A percentile compares a stretch with the other conserved stretches of the same genome.
These are phyloP conservation scores for Amanita subjunquillea DNA, from an alignment of 768 basidiomycete genomes.

Conservation along the genomic window DNA sequence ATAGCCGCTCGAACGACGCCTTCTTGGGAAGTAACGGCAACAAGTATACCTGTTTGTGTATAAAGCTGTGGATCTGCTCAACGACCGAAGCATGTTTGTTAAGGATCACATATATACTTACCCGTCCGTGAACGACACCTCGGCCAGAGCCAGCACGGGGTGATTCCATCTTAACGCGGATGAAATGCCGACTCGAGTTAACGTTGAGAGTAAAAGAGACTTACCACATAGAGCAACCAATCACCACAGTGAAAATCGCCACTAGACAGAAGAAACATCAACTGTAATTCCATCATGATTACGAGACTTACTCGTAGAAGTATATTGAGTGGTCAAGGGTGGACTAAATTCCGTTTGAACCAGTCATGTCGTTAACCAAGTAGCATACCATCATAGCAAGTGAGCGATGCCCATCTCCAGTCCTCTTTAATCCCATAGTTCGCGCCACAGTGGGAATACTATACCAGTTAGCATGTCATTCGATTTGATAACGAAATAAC, in stretches of 20 bases:
- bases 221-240: conserved; percentile 71
- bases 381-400: conserved; percentile 52
- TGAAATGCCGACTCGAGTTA: background rate
- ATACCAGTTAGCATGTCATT: conserved; percentile 5
- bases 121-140: conserved; percentile 61
- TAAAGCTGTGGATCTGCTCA: conserved; percentile 40
- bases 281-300: background rate
- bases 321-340: conserved; percentile 73
- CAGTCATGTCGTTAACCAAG: background rate
- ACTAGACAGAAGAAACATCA: conserved; percentile 22
- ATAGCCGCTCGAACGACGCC: conserved; percentile 60
- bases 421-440: conserved; percentile 43
- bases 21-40: conserved; percentile 76
- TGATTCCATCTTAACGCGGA: conserved; percentile 40
- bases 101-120: conserved; percentile 21
- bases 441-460: conserved; percentile 50
- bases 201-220: conserved; percentile 14
- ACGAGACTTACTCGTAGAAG: conserved; percentile 55
- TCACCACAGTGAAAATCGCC: conserved; percentile 70
- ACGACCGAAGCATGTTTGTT: conserved; percentile 1
- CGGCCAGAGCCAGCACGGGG: conserved; percentile 58
- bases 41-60: conserved; percentile 49
- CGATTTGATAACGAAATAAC: conserved; percentile 13
- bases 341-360: conserved; percentile 29
- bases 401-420: conserved; percentile 36